A percentile compares a stretch with the other conserved stretches of the same genome.
phyloP scores from a whole-genome alignment of 2,329 filamentous ascomycete species.

The Eutypella sp. region DNA sequence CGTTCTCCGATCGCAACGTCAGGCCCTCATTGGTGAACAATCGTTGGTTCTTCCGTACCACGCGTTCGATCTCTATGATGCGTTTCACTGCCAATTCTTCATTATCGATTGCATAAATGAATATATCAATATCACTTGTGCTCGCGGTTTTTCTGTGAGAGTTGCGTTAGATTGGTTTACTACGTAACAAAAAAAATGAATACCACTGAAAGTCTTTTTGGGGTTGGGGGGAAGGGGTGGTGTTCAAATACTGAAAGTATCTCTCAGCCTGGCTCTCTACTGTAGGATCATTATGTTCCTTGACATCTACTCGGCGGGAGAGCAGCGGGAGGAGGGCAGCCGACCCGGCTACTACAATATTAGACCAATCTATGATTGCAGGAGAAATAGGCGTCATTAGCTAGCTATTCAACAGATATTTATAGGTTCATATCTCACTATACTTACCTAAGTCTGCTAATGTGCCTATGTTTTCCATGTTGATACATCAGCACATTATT shows the following conservation, averaged over 20 bases:
- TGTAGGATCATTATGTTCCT: background rate
- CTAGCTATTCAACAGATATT: background rate
- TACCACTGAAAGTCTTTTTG: too few species aligned
- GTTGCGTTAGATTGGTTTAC: background rate
- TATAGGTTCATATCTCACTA: background rate
- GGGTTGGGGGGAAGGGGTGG: too few species aligned
- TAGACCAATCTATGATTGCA: conserved; percentile 1
- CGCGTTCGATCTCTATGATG: background rate
- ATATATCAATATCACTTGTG: conserved; percentile 2
- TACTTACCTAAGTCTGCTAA: background rate
- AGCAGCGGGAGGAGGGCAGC: background rate
- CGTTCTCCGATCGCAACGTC: conserved; percentile 1
- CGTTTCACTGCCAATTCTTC: background rate
- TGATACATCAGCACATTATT: background rate
- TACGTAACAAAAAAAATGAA: background rate
- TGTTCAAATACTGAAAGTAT: background rate
- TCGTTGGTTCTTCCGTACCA: background rate
- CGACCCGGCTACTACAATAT: background rate
- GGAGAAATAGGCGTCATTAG: background rate
- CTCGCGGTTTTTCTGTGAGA: conserved; percentile 2
- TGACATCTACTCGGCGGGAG: conserved; percentile 1
- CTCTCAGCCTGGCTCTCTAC: background rate
- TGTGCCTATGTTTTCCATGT: background rate
- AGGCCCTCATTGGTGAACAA: conserved; percentile 1
- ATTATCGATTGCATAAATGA: background rate